Percentiles rank a stretch among this genome's conserved stretches.
These are phyloP conservation scores for Suhomyces kilbournensis DNA, from an alignment of 805 yeast species.

Conservation along the genomic window DNA sequence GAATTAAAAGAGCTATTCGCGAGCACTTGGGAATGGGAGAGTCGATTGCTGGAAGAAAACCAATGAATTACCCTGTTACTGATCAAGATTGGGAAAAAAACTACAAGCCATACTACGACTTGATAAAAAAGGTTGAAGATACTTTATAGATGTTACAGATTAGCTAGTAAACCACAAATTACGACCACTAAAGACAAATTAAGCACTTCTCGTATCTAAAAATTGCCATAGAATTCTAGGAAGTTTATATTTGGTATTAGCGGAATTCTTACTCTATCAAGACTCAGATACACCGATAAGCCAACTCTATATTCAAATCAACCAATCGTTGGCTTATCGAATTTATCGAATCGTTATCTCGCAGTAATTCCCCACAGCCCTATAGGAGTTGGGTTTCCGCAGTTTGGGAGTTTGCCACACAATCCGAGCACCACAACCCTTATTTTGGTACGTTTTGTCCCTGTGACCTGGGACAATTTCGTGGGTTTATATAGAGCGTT, in stretches of 20 bases:
- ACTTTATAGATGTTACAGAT: not conserved
- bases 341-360: not conserved
- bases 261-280: not conserved
- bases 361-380: not conserved
- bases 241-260: not conserved
- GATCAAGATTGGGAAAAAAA: conserved; percentile 6
- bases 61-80: conserved; percentile 36
- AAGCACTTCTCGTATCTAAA: too few relatives aligned
- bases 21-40: conserved; percentile 42
- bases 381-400: not conserved
- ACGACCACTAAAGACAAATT: not conserved
- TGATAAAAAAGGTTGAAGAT: conserved; percentile 7
- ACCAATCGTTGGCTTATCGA: not conserved
- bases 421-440: not conserved
- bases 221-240: not conserved
- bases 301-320: too few relatives aligned
- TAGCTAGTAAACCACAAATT: not conserved
- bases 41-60: conserved; percentile 45
- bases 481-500: not conserved
- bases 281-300: too few relatives aligned
- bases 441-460: not conserved
- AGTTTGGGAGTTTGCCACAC: not conserved
- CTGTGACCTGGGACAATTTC: conserved; percentile 7
- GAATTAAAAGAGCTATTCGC: conserved; percentile 44
- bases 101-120: conserved; percentile 3